Evolutionary conservation across 768 basidiomycete genomes (phyloP), one percentile per base, ranked within the genome.

Genomic region (Lactarius trivialis): DNA sequence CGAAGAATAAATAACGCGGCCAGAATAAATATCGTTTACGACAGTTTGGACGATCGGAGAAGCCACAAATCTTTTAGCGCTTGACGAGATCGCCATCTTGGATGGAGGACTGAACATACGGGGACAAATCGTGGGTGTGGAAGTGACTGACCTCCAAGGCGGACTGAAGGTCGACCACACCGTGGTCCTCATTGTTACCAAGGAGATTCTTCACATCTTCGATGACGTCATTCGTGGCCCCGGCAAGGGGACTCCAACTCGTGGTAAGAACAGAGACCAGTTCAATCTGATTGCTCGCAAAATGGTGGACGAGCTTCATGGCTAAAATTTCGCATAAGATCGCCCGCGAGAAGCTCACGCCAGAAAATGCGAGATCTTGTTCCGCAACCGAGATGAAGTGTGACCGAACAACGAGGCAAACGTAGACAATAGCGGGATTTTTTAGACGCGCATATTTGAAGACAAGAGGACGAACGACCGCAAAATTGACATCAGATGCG

Each of bases 71-170:
- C 81, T 78, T 72, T 96, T 98, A 4, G 93, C 82, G 56, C 85
- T 77, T 0, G 92, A 93, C 8, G 88, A 83, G 68, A 98, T 91
- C 3, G 93, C 93, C 81, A 97, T 86, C 90, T 94, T 70, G 54
- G 32, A 55, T 12, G 55, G 19, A 21, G 26, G n/a, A 26, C 48
- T 41, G 39, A 55, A 43, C 9, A 30, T 50, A 34, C n/a, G 51
- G 58, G 45, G 41, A n/a, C 30, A 21, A 34, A 50, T 17, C 7
- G 32, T 26, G 14, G 28, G 26, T 34, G 14, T 8, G 34, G 39
- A 48, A 32, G 49, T 54, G 8, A 76, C 84, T 50, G 55, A 93
- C 91, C 83, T 96, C 94, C 4, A 97, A 80, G 1, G 92, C 91
- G 70, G 87, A 93, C 70, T 90, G 83, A 17, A 85, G 82, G 64